Conservation (phyloP, 1,284 basidiomycete genomes). For the Peniophora sp. region DNA sequence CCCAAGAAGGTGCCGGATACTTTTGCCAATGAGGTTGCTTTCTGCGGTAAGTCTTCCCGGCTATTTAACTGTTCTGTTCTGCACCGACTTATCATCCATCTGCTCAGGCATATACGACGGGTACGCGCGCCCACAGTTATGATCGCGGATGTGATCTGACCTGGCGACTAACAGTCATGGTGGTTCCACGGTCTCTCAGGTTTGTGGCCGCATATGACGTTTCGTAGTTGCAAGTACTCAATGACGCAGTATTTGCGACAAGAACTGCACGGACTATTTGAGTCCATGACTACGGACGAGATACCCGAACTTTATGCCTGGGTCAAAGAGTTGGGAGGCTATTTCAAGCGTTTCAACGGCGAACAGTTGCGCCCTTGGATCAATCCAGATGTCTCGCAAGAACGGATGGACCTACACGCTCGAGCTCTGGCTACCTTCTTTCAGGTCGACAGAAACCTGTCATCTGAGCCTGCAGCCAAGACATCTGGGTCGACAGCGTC, state of each 20-base stretch:
- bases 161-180: conserved; percentile 16
- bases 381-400: conserved; percentile 25
- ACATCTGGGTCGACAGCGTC: conserved; percentile 86
- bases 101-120: conserved; percentile 72
- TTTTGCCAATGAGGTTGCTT: conserved; percentile 70
- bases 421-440: conserved; percentile 82
- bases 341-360: conserved; percentile 82
- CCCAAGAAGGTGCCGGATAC: conserved; percentile 47
- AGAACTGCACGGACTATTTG: conserved; percentile 74
- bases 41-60: conserved; percentile 44
- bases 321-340: conserved; percentile 76
- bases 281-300: conserved; percentile 58
- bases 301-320: conserved; percentile 72
- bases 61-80: too few species aligned
- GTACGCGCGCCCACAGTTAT: conserved; percentile 26
- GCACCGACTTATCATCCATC: too few species aligned
- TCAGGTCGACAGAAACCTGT: conserved; percentile 63
- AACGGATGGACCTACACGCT: conserved; percentile 71
- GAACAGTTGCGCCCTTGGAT: conserved; percentile 71
- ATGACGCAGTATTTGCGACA: conserved; percentile 48
- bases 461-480: conserved; percentile 51
- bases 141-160: conserved; percentile 2
- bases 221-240: too few species aligned
- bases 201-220: too few species aligned
- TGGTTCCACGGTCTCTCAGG: conserved; percentile 23